Conservation (phyloP, 75 land plant genomes). For the Cupressus sempervirens region DNA sequence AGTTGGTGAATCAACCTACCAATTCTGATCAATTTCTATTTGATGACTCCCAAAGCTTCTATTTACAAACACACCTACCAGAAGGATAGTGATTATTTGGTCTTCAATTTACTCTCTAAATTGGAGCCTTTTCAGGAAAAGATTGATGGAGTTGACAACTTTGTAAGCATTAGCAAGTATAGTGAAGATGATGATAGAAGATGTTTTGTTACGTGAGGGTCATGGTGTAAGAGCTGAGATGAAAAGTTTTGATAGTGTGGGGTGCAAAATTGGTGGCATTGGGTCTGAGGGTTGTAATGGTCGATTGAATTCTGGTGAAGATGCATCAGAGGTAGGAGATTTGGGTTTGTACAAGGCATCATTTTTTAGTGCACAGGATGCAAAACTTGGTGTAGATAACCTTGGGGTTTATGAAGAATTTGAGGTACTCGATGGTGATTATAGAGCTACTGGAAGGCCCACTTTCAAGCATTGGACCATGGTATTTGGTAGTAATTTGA, state of each 20-base stretch:
- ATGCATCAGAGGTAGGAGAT: neutral
- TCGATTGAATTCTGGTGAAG: neutral
- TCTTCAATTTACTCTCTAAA: neutral
- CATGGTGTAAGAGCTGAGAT: neutral
- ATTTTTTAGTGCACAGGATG: neutral
- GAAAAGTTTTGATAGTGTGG: neutral
- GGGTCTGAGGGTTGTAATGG: slow-evolving; percentile 3
- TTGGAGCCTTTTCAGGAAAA: neutral
- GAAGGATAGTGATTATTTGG: neutral
- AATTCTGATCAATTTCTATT: neutral
- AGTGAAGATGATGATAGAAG: neutral
- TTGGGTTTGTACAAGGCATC: neutral
- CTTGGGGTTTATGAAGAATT: neutral
- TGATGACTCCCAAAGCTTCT: neutral
- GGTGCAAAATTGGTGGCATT: neutral
- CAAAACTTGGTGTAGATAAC: neutral
- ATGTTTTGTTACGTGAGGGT: neutral
- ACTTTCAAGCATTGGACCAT: neutral
- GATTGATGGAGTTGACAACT: neutral
- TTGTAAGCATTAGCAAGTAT: neutral
- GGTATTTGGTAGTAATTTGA: neutral
- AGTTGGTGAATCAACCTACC: neutral
- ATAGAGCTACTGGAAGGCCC: neutral
- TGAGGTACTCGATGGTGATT: neutral
- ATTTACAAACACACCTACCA: neutral